Evolutionary conservation across 2,329 filamentous ascomycete species (phyloP).

Genomic region (Fusarium sp.): DNA sequence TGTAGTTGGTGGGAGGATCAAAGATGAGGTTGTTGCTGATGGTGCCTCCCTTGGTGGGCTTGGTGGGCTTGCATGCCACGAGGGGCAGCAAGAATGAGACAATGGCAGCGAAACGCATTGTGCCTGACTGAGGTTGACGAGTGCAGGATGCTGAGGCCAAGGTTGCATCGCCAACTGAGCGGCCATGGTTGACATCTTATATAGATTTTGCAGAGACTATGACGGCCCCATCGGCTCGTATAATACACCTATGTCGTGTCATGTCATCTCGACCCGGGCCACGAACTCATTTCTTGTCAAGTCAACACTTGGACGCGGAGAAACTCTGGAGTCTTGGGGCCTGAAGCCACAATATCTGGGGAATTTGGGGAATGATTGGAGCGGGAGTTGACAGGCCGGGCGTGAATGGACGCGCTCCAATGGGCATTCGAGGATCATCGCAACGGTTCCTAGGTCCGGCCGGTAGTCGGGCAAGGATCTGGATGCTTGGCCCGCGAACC

Average conservation of each 20-base stretch:
- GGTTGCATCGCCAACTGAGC: not conserved
- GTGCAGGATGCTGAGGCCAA: conserved; percentile 9
- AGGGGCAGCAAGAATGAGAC: conserved; percentile 27
- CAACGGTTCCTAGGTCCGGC: conserved; percentile 9
- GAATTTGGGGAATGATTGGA: conserved; percentile 31
- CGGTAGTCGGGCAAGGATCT: conserved; percentile 19
- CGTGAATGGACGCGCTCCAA: conserved; percentile 26
- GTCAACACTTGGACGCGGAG: conserved; percentile 18
- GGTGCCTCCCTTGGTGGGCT: conserved; percentile 17
- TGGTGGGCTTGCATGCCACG: conserved; percentile 22
- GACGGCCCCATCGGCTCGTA: not conserved
- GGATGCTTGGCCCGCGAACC: not conserved
- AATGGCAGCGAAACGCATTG: conserved; percentile 30
- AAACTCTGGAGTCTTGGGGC: conserved; percentile 22
- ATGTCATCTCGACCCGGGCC: conserved; percentile 3
- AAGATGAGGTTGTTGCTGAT: conserved; percentile 51
- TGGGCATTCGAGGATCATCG: not conserved
- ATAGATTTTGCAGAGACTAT: not conserved
- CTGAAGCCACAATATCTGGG: conserved; percentile 15
- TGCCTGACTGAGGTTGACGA: conserved; percentile 10
- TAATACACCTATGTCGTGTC: conserved; percentile 12
- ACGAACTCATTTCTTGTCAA: not conserved
- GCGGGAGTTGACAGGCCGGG: conserved; percentile 13
- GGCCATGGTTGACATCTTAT: conserved; percentile 13
- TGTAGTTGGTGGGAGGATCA: conserved; percentile 54